Base-by-base conservation (phyloP, 495 filamentous ascomycete genomes). In the Penicillium chermesinum region DNA sequence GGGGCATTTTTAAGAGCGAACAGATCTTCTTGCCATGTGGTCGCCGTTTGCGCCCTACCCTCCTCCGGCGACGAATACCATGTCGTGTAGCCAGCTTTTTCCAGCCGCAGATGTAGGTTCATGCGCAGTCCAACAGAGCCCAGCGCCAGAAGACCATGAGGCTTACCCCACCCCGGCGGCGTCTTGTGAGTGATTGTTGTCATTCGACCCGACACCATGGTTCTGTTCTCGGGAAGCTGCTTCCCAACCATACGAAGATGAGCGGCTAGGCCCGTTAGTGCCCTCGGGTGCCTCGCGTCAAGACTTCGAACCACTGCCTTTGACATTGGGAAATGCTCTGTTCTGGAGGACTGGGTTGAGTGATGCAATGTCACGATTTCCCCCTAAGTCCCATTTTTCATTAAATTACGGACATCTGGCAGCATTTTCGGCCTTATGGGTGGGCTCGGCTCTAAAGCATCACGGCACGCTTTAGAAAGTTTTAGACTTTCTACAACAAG, bases 181-280 rank as follows among this genome's bases (percentile, higher is more conserved):
- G 18, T 43, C 10, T 25, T 39, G 27, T 39, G 43, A 47, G 53
- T 30, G 20, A 44, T 49, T 50, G 58, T 64, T 57, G 52, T 52
- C 38, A 49, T 37, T 27, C 48, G 67, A 57, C 65, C 69, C 69
- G 66, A 64, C 59, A 57, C 67, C 65, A 67, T 64, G 69, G 69
- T 72, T 72, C 69, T 61, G 36, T 14, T 41, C 48, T 58, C 65
- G 63, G 67, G 65, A 63, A 69, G 52, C 38, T 55, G 51, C 33
- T 20, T 25, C 43, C 46, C 39, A 43, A 13, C 45, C 45, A 55
- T 47, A 54, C 53, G 45, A 48, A 51, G 51, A 57, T 17, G 47
- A 40, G 46, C 62, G 52, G 54, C 55, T 61, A 44, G 62, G 46
- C 53, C 55, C 55, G 55, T 55, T 63, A 65, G 53, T 57, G 41